Conservation (phyloP, 352 stramenopile species). For the Globisporangium ultimum region DNA sequence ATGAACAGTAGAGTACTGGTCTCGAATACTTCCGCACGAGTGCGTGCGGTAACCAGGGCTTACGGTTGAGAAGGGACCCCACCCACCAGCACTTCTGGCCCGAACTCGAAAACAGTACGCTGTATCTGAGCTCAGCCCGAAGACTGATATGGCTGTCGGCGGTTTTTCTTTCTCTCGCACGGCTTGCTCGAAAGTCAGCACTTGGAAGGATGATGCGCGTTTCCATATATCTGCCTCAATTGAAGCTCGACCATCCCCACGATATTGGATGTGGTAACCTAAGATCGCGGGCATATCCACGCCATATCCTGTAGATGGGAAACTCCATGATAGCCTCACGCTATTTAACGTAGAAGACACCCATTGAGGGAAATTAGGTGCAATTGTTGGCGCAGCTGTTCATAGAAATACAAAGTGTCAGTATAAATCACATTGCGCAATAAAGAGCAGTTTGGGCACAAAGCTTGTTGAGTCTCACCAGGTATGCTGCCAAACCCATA, state of each 20-base stretch:
- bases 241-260: constrained; percentile 38
- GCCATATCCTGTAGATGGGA: constrained; percentile 5
- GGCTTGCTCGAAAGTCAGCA: constrained; percentile 49
- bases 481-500: constrained; percentile 44
- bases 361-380: constrained; percentile 18
- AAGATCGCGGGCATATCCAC: constrained; percentile 42
- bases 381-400: constrained; percentile 25
- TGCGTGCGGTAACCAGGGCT: constrained; percentile 37
- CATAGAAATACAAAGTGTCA: background rate
- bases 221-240: constrained; percentile 36
- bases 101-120: constrained; percentile 61
- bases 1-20: constrained; percentile 32
- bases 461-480: constrained; percentile 11
- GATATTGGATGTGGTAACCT: constrained; percentile 59
- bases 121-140: constrained; percentile 38
- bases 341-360: constrained; percentile 37
- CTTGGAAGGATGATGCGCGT: constrained; percentile 46
- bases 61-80: constrained; percentile 52
- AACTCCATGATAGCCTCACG: constrained; percentile 44
- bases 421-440: background rate
- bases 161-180: constrained; percentile 23
- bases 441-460: too few species aligned
- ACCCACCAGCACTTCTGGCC: constrained; percentile 53
- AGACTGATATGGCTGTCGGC: constrained; percentile 26
- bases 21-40: constrained; percentile 24